phyloP scores from a whole-genome alignment of 2,329 filamentous ascomycete species.

The Coniochaeta ligniaria region DNA sequence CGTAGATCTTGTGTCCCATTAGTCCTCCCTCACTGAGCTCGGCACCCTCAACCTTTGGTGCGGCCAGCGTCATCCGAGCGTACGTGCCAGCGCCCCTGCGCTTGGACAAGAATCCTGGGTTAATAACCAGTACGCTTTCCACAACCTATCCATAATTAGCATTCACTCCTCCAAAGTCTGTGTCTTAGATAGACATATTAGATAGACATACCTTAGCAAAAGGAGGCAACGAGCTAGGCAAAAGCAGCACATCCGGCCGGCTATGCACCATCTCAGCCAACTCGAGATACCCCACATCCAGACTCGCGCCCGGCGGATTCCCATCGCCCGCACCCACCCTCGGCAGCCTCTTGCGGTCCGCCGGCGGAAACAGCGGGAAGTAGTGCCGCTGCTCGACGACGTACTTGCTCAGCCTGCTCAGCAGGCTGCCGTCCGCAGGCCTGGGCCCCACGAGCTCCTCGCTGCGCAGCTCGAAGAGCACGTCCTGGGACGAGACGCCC shows the following conservation, averaged over 20 bases:
- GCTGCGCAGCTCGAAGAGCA: slow-evolving; percentile 71
- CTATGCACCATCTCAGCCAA: slow-evolving; percentile 86
- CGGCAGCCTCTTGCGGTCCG: slow-evolving; percentile 59
- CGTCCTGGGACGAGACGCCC: slow-evolving; percentile 76
- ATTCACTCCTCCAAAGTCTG: slow-evolving; percentile 4
- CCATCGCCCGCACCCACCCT: slow-evolving; percentile 55
- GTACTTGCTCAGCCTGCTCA: slow-evolving; percentile 67
- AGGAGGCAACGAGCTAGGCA: slow-evolving; percentile 75
- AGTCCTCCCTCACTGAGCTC: slow-evolving; percentile 49
- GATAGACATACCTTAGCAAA: slow-evolving; percentile 70
- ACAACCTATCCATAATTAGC: slow-evolving; percentile 57
- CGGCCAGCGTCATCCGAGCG: slow-evolving; percentile 69
- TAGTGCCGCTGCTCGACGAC: slow-evolving; percentile 88
- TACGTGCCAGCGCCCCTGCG: slow-evolving; percentile 79
- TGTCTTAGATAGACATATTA: background rate
- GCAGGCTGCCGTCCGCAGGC: slow-evolving; percentile 49
- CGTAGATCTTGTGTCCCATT: slow-evolving; percentile 69
- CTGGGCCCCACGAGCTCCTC: slow-evolving; percentile 61
- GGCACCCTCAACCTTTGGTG: slow-evolving; percentile 51
- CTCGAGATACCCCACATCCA: slow-evolving; percentile 81
- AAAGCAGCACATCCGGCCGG: slow-evolving; percentile 74
- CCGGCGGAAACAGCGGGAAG: slow-evolving; percentile 80
- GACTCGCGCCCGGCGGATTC: slow-evolving; percentile 62
- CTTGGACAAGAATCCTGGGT: slow-evolving; percentile 83
- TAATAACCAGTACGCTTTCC: slow-evolving; percentile 82